Percentiles rank a stretch among this genome's conserved stretches.
phyloP scores from a whole-genome alignment of 2,329 filamentous ascomycete species.

The Rugonectria rugulosa region DNA sequence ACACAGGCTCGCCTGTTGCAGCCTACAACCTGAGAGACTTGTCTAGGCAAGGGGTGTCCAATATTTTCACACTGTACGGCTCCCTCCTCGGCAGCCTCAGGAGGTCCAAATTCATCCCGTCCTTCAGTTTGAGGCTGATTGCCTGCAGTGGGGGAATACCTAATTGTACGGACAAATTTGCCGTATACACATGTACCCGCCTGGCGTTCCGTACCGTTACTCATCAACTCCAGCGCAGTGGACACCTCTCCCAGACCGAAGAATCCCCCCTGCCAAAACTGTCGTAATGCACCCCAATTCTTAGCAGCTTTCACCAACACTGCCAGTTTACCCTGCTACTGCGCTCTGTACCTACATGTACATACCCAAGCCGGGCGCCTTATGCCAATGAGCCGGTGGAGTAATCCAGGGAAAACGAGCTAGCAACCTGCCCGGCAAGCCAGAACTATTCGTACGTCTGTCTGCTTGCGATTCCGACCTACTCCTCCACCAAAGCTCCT shows the following conservation, averaged over 20 bases:
- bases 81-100: constrained; percentile 15
- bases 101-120: constrained; percentile 3
- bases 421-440: constrained; percentile 26
- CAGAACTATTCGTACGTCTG: constrained; percentile 30
- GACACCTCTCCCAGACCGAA: constrained; percentile 11
- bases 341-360: not conserved
- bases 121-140: constrained; percentile 13
- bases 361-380: not conserved
- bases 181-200: too few species aligned
- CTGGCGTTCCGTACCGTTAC: not conserved
- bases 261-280: constrained; percentile 2
- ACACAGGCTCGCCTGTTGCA: too few species aligned
- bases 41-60: not conserved
- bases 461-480: constrained; percentile 22
- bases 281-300: constrained; percentile 17
- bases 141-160: too few species aligned
- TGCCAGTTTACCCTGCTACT: not conserved
- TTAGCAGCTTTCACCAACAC: constrained; percentile 1
- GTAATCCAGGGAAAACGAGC: constrained; percentile 22
- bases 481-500: constrained; percentile 22
- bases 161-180: too few species aligned
- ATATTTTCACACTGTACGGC: constrained; percentile 29
- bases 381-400: constrained; percentile 12
- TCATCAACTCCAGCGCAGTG: constrained; percentile 7
- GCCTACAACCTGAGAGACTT: too few species aligned